Percentiles rank a stretch among this genome's conserved stretches.
Conservation (phyloP, 2,329 filamentous ascomycete species). For the Aspergillus brunneoviolaceus region DNA sequence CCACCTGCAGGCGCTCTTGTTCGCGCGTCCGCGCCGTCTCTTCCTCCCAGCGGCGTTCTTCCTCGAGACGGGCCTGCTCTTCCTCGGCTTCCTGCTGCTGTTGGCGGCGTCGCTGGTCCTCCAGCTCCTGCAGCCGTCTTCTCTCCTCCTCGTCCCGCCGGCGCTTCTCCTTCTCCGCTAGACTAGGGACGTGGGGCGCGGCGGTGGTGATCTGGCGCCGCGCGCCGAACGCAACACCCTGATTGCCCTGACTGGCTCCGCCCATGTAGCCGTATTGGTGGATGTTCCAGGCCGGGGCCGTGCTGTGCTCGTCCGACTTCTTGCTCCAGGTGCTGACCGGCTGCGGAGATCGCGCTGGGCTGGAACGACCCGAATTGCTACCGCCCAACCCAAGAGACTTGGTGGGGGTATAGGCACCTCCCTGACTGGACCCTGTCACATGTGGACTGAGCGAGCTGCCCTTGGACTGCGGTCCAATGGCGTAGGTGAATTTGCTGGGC, state of each 20-base stretch:
- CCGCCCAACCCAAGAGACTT: slow-evolving; percentile 54
- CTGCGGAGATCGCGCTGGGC: slow-evolving; percentile 59
- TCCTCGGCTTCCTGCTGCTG: slow-evolving; percentile 56
- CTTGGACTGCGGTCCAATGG: slow-evolving; percentile 71
- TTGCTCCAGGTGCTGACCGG: slow-evolving; percentile 87
- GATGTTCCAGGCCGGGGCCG: slow-evolving; percentile 94
- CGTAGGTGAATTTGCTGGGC: slow-evolving; percentile 69
- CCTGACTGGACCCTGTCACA: slow-evolving; percentile 60
- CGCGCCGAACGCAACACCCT: slow-evolving; percentile 88
- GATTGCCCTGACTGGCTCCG: slow-evolving; percentile 90
- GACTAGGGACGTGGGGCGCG: slow-evolving; percentile 72
- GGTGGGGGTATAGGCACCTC: slow-evolving; percentile 38
- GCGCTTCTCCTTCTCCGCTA: slow-evolving; percentile 79
- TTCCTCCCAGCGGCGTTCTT: slow-evolving; percentile 50
- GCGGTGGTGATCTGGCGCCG: slow-evolving; percentile 89
- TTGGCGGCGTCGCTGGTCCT: slow-evolving; percentile 44
- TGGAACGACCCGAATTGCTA: slow-evolving; percentile 51
- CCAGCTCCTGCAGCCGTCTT: slow-evolving; percentile 51
- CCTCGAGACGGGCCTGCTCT: slow-evolving; percentile 44
- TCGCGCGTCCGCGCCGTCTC: slow-evolving; percentile 51
- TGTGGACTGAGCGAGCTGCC: slow-evolving; percentile 64
- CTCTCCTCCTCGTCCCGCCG: slow-evolving; percentile 59
- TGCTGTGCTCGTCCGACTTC: slow-evolving; percentile 74
- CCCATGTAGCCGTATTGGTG: slow-evolving; percentile 98
- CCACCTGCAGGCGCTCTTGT: slow-evolving; percentile 47